Evolutionary conservation across 75 land plant species (phyloP).

Genomic region (Pinus albicaulis): DNA sequence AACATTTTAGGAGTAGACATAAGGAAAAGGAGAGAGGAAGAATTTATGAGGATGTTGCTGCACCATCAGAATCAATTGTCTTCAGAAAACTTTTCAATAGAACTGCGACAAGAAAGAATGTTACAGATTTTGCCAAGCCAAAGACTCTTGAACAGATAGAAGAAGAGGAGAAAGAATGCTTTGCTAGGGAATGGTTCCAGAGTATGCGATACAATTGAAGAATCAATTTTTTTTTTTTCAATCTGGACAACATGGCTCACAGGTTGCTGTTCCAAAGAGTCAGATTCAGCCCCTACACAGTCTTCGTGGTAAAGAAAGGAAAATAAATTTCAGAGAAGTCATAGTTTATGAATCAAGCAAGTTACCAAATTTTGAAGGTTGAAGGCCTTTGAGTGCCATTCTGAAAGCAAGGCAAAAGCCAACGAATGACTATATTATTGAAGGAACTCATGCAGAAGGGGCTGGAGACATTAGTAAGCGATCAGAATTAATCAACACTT

Average conservation of each 20-base stretch:
- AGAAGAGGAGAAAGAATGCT: not conserved
- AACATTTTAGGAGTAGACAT: not conserved
- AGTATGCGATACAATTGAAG: not conserved
- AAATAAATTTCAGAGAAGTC: not conserved
- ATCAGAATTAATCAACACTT: not conserved
- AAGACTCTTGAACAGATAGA: constrained; percentile 8
- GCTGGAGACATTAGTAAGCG: not conserved
- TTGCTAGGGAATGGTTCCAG: not conserved
- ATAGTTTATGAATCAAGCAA: constrained; percentile 3
- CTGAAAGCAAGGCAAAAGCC: constrained; percentile 1
- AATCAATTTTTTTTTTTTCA: no score
- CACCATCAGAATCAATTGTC: not conserved
- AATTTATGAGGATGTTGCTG: not conserved
- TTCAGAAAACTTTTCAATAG: not conserved
- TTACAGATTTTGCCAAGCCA: constrained; percentile 9
- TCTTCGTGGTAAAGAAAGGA: constrained; percentile 1
- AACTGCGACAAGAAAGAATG: constrained; percentile 2
- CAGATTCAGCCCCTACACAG: not conserved
- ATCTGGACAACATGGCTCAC: not conserved
- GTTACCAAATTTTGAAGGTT: constrained; percentile 2
- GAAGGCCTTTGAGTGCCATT: constrained; percentile 6
- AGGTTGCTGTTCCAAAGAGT: not conserved
- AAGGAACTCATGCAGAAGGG: not conserved
- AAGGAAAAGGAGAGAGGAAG: constrained; percentile 14
- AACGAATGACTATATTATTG: not conserved